These are phyloP conservation scores for Coriaria nepalensis DNA, from an alignment of 306 rosid species.

Conservation along the genomic window DNA sequence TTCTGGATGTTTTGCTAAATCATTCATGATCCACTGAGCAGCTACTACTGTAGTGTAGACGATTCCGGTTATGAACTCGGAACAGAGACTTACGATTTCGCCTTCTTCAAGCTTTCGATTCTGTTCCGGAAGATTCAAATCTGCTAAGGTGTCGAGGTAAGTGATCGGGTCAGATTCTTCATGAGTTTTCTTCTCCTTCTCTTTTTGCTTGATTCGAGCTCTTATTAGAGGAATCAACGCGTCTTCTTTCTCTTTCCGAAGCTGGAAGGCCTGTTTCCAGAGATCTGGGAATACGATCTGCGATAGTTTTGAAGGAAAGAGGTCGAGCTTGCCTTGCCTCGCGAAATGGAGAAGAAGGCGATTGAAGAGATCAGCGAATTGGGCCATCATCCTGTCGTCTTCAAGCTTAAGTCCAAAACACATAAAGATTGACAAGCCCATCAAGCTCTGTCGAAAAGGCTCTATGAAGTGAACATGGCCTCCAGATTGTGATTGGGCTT, in stretches of 20 bases:
- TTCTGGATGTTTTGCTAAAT: slow-evolving; percentile 10
- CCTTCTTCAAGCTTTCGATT: slow-evolving; percentile 13
- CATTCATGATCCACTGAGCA: slow-evolving; percentile 12
- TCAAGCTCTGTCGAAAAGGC: not conserved
- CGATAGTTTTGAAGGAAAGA: slow-evolving; percentile 5
- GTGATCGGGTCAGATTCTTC: not conserved
- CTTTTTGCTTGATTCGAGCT: slow-evolving; percentile 3
- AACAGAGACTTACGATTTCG: slow-evolving; percentile 14
- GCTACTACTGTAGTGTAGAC: slow-evolving; percentile 10
- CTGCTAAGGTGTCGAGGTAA: slow-evolving; percentile 8
- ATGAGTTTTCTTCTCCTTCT: not conserved
- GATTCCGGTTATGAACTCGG: slow-evolving; percentile 12
- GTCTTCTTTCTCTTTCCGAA: slow-evolving; percentile 10
- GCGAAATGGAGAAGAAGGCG: slow-evolving; percentile 6
- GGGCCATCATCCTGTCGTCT: not conserved
- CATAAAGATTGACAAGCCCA: slow-evolving; percentile 13
- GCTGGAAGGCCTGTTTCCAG: slow-evolving; percentile 8
- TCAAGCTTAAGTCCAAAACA: slow-evolving; percentile 14
- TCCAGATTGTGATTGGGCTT: not conserved
- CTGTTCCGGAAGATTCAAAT: slow-evolving; percentile 11
- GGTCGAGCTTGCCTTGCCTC: slow-evolving; percentile 5
- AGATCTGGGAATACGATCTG: slow-evolving; percentile 6
- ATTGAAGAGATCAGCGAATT: slow-evolving; percentile 4
- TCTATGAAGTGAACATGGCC: slow-evolving; percentile 1
- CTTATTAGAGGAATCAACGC: slow-evolving; percentile 6